Conservation (phyloP, 2,329 filamentous ascomycete species). For the Cladosporium oxysporum region DNA sequence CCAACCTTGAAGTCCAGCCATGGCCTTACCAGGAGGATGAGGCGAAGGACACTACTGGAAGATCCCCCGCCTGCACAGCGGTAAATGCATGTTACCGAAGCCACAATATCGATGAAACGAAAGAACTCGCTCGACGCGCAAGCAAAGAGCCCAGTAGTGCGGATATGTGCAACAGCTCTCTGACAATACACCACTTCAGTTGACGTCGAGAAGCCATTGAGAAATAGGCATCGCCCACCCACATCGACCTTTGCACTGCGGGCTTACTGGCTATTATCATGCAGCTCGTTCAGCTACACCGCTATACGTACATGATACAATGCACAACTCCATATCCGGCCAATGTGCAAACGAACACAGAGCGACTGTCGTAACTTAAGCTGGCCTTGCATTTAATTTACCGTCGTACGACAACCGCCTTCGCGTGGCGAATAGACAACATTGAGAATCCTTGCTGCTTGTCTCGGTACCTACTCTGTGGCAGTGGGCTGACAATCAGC, state of each 20-base stretch:
- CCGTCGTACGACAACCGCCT: neutral
- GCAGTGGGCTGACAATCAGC: constrained; percentile 10
- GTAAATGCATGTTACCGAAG: constrained; percentile 1
- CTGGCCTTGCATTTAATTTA: neutral
- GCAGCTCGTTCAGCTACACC: neutral
- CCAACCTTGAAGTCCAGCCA: neutral
- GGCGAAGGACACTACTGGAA: neutral
- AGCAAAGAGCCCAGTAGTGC: neutral
- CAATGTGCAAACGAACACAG: neutral
- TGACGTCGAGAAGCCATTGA: neutral
- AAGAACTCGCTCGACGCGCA: neutral
- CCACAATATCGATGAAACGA: constrained; percentile 15
- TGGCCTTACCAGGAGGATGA: neutral
- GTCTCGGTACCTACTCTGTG: neutral
- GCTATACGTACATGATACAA: neutral
- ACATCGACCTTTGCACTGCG: neutral
- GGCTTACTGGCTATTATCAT: neutral
- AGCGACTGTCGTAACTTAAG: neutral
- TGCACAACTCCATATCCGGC: neutral
- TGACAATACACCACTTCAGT: neutral
- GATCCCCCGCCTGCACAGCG: constrained; percentile 4
- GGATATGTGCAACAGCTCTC: constrained; percentile 2
- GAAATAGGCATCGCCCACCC: neutral
- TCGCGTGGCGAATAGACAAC: neutral
- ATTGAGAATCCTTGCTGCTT: neutral